These are phyloP conservation scores for Flaveria bidentis DNA, from an alignment of 129 eudicot genomes.

Conservation along the genomic window DNA sequence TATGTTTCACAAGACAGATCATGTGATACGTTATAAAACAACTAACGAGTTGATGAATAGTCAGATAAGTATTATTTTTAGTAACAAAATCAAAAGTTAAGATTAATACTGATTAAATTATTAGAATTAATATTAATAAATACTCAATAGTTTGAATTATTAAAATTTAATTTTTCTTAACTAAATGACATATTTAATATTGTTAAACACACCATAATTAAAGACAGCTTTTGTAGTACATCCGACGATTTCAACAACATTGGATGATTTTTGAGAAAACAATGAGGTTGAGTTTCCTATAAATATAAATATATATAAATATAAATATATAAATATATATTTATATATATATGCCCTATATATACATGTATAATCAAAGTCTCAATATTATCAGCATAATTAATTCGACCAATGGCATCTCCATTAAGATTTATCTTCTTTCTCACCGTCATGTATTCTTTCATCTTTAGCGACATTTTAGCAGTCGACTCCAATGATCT, in stretches of 20 bases:
- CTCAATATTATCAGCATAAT: not conserved
- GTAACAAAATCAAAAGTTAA: too few relatives aligned
- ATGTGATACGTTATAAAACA: too few relatives aligned
- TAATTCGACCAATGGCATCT: slow-evolving; percentile 23
- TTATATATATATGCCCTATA: not conserved
- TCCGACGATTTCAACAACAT: slow-evolving; percentile 22
- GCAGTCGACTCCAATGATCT: slow-evolving; percentile 37
- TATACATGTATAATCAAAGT: not conserved
- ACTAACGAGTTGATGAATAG: too few relatives aligned
- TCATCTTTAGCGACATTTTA: slow-evolving; percentile 20
- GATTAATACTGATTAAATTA: too few relatives aligned
- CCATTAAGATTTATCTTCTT: slow-evolving; percentile 22
- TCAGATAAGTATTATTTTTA: too few relatives aligned
- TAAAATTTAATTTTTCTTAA: not conserved
- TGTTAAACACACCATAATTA: slow-evolving; percentile 19
- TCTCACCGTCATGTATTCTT: slow-evolving; percentile 28
- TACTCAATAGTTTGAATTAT: too few relatives aligned
- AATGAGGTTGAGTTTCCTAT: slow-evolving; percentile 19
- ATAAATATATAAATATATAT: not conserved
- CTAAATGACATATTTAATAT: not conserved
- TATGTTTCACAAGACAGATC: too few relatives aligned
- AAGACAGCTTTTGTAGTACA: slow-evolving; percentile 21
- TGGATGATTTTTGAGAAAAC: slow-evolving; percentile 27
- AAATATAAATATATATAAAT: not conserved
- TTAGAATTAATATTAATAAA: too few relatives aligned